phyloP scores from a whole-genome alignment of 106 monocot species.

The Dendrobium nobile region DNA sequence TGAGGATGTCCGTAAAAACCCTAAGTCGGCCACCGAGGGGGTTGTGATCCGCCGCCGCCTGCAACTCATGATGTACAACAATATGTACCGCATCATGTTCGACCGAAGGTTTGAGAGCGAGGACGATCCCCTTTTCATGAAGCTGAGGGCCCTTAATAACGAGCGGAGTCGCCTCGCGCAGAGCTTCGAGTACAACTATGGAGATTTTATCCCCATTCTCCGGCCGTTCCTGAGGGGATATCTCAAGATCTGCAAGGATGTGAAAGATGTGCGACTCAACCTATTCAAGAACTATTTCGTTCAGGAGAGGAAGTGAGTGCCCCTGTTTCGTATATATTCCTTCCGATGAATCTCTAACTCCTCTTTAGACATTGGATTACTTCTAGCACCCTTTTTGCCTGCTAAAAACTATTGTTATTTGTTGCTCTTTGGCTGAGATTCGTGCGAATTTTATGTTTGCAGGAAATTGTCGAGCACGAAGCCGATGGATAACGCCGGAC shows the following conservation, averaged over 20 bases:
- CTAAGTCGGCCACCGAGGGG: slow-evolving; percentile 44
- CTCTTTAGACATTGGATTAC: not conserved
- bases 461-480: slow-evolving; percentile 44
- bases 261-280: slow-evolving; percentile 43
- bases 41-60: slow-evolving; percentile 43
- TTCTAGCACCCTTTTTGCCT: too few relatives aligned
- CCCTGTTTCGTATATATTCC: not conserved
- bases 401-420: too few relatives aligned
- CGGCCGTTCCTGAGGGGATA: slow-evolving; percentile 61
- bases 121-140: slow-evolving; percentile 54
- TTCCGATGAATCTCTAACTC: not conserved
- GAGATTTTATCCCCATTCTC: slow-evolving; percentile 71
- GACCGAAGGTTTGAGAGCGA: slow-evolving; percentile 49
- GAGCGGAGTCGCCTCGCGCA: slow-evolving; percentile 69
- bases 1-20: slow-evolving; percentile 45
- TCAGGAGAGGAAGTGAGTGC: slow-evolving; percentile 65
- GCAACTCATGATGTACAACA: slow-evolving; percentile 86
- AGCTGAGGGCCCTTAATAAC: slow-evolving; percentile 45
- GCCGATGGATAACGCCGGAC: slow-evolving; percentile 21
- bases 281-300: slow-evolving; percentile 70
- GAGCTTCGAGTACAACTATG: slow-evolving; percentile 84
- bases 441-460: not conserved
- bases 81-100: slow-evolving; percentile 84
- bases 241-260: slow-evolving; percentile 53
- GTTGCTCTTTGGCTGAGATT: not conserved